Percentiles rank a stretch among this genome's conserved stretches.
Conservation (phyloP, 129 eudicot species). For the Pulicaria dysenterica region DNA sequence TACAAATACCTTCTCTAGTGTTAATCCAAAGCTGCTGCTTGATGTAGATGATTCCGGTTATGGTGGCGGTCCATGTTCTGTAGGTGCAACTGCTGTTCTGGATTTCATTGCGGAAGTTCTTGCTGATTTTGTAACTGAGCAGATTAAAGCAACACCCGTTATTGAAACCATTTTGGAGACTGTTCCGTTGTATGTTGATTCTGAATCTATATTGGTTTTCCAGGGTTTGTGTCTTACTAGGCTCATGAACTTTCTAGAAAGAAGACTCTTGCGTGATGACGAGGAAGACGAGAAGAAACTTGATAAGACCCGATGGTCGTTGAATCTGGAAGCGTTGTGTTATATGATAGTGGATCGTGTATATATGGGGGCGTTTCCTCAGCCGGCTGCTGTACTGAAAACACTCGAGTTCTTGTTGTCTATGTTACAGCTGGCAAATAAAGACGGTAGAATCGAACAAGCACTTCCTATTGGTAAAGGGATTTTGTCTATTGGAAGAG, state of each 20-base stretch:
- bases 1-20: conserved; percentile 44
- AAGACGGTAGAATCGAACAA: conserved; percentile 94
- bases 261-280: conserved; percentile 92
- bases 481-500: conserved; percentile 85
- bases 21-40: conserved; percentile 69
- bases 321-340: conserved; percentile 81
- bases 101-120: conserved; percentile 92
- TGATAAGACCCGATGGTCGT: conserved; percentile 88
- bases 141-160: conserved; percentile 64
- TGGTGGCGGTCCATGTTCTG: conserved; percentile 96
- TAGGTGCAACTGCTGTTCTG: conserved; percentile 85
- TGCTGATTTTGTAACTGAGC: conserved; percentile 86
- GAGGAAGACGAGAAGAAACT: conserved; percentile 91
- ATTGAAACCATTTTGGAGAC: conserved; percentile 83
- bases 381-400: conserved; percentile 77
- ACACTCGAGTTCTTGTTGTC: conserved; percentile 87
- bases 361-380: conserved; percentile 98
- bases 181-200: conserved; percentile 77
- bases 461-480: conserved; percentile 72
- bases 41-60: conserved; percentile 92
- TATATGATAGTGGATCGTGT: conserved; percentile 91
- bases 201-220: conserved; percentile 82
- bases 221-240: conserved; percentile 95
- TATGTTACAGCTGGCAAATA: conserved; percentile 94
- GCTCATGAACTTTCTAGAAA: conserved; percentile 91